Evolutionary conservation across 2,329 filamentous ascomycete species (phyloP).

Genomic region (Thelonectria blattea): DNA sequence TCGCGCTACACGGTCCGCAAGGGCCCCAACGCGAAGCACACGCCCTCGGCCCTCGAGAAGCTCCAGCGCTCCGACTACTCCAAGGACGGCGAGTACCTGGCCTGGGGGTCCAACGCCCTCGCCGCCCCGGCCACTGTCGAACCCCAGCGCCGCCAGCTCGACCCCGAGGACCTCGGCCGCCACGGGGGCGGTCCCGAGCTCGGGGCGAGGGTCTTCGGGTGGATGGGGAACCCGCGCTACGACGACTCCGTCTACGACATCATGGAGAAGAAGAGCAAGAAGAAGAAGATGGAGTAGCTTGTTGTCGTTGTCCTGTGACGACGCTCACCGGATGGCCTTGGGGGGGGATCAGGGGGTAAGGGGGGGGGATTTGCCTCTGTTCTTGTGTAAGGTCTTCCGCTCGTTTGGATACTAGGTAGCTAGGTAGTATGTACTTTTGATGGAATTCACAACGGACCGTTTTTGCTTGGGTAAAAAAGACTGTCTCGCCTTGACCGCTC

Average conservation of each 20-base stretch:
- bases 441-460: too few relatives aligned
- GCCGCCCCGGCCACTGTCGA: not conserved
- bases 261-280: not conserved
- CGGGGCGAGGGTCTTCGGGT: not conserved
- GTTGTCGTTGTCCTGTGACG: not conserved
- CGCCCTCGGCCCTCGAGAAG: not conserved
- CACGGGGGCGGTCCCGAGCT: not conserved
- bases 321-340: too few relatives aligned
- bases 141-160: not conserved
- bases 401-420: too few relatives aligned
- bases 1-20: not conserved
- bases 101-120: not conserved
- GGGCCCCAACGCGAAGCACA: not conserved
- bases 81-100: not conserved
- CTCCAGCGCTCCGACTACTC: not conserved
- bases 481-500: too few relatives aligned
- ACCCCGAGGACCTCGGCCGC: not conserved
- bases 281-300: not conserved
- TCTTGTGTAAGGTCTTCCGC: too few relatives aligned
- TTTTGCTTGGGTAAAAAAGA: too few relatives aligned
- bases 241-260: not conserved
- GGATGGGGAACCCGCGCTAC: not conserved
- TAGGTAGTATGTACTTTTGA: too few relatives aligned
- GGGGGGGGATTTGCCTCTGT: too few relatives aligned
- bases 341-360: too few relatives aligned